Base-by-base conservation (phyloP, 176 grass and related monocot genomes). In the Oryza glaberrima region DNA sequence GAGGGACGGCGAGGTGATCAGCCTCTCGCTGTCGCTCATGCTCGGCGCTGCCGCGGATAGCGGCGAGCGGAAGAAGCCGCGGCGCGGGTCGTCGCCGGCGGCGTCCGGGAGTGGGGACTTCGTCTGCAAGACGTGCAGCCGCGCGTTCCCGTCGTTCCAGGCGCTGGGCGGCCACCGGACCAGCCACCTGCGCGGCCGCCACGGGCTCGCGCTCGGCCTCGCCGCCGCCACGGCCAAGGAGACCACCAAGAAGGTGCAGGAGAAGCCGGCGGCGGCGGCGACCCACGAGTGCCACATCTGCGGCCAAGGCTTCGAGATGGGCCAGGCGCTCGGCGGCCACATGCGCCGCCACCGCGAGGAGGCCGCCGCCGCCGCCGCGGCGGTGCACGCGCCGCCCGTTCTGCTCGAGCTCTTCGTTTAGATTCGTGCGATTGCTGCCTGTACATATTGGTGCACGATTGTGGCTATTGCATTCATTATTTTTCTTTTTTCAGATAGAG, bases 301-400 rank as follows among this genome's bases (percentile, higher is more conserved):
- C 64, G 90, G 90, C 0, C 20, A 73, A 0, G 88, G 38, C 8
- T 95, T 95, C 83, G 70, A 86, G 47, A 83, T 78, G 73, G 93
- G 87, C 0, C 93, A 95, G 78, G 93, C 93, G 30, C 84, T 95
- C 22, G 93, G 93, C 0, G 87, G 87, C 0, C 90, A 94, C 87
- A 94, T 94, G 93, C 67, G 90, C 0, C 73, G 90, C 0, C 93
- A 92, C 78, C 79, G 77, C 45, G 87, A 86, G 14, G 69, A 67
- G 47, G 70, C 66, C 6, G 75, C 51, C 22, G 14, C 51, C 49
- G 82, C 45, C 52, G 82, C 45, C 43, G 78, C 43, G 2, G 14
- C 7, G 2, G 38, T 64, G 5, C 88, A 77, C 22, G 88, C 72
- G 67, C 88, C 78, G 35, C 84, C 84, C 36, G 38, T 90, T 36